Percentiles rank a stretch among this genome's conserved stretches.
Conservation (phyloP, 371 early-diverging fungal genomes). For the Circinella umbellata region DNA sequence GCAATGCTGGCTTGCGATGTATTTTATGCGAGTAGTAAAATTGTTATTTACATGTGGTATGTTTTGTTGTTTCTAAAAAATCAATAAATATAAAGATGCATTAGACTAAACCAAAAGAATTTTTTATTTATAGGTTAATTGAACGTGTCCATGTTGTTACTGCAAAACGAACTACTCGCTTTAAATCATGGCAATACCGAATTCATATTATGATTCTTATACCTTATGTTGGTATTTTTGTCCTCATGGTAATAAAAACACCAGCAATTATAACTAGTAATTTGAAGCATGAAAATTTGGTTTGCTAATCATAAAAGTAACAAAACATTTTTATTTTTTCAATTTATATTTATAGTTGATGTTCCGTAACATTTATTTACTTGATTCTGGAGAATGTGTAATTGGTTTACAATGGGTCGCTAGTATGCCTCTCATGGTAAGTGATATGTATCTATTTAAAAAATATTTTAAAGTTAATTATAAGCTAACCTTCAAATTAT, state of each 20-base stretch:
- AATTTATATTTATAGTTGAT: slow-evolving; percentile 30
- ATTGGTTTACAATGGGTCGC: slow-evolving; percentile 55
- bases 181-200: slow-evolving; percentile 26
- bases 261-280: too few species aligned
- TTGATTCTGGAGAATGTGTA: slow-evolving; percentile 46
- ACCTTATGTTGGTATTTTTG: slow-evolving; percentile 54
- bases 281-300: too few species aligned
- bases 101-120: too few species aligned
- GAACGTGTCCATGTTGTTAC: slow-evolving; percentile 35
- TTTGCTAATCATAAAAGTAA: neutral
- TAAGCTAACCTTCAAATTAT: neutral
- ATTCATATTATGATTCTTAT: slow-evolving; percentile 31
- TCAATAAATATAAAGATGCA: too few species aligned
- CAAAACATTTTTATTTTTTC: neutral
- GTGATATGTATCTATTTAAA: neutral
- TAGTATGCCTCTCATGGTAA: slow-evolving; percentile 52
- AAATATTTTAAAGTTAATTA: neutral
- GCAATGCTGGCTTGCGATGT: slow-evolving; percentile 31
- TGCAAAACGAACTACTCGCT: slow-evolving; percentile 21
- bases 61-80: too few species aligned
- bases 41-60: slow-evolving; percentile 31
- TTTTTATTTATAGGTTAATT: slow-evolving; percentile 24
- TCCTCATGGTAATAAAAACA: slow-evolving; percentile 42
- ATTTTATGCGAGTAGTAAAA: slow-evolving; percentile 33
- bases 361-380: slow-evolving; percentile 48